Evolutionary conservation across 192 early-diverging fungal species (phyloP).

Genomic region (Polychytrium aggregatum): DNA sequence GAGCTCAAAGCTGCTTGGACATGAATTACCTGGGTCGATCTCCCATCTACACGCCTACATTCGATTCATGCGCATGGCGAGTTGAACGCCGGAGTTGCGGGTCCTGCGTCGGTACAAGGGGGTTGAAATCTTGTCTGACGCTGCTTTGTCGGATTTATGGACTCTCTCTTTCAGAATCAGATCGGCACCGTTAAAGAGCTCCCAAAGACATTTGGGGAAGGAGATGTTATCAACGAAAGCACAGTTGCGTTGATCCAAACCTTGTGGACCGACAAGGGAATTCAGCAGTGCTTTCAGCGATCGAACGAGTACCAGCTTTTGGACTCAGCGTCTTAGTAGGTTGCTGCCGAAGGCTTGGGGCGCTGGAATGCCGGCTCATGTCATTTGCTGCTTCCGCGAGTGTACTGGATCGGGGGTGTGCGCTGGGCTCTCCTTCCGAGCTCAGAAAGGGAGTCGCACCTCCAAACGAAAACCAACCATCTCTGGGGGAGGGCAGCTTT

Average conservation of each 20-base stretch:
- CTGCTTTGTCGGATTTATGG: too few species aligned
- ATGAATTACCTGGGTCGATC: background rate
- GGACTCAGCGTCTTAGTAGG: constrained; percentile 29
- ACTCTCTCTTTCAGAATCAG: too few species aligned
- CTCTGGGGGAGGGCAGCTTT: constrained; percentile 5
- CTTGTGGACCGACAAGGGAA: constrained; percentile 30
- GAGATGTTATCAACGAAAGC: constrained; percentile 15
- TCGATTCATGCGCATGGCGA: background rate
- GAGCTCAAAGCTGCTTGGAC: background rate
- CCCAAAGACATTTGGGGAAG: constrained; percentile 17
- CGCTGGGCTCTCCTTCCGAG: background rate
- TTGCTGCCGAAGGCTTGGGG: too few species aligned
- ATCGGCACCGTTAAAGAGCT: background rate
- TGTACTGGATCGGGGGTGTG: background rate
- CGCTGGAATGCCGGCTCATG: too few species aligned
- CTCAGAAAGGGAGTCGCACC: background rate
- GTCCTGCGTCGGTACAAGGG: constrained; percentile 5
- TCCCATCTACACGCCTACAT: background rate
- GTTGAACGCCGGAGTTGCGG: constrained; percentile 1
- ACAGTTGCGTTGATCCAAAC: constrained; percentile 11
- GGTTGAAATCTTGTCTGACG: background rate
- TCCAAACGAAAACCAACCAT: background rate
- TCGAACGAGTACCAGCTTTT: constrained; percentile 32
- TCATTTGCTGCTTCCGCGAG: too few species aligned
- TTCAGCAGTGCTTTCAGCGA: constrained; percentile 18